A percentile compares a stretch with the other conserved stretches of the same genome.
phyloP scores from a whole-genome alignment of 129 eudicot genomes.

The Centrapalus pauciflorus region DNA sequence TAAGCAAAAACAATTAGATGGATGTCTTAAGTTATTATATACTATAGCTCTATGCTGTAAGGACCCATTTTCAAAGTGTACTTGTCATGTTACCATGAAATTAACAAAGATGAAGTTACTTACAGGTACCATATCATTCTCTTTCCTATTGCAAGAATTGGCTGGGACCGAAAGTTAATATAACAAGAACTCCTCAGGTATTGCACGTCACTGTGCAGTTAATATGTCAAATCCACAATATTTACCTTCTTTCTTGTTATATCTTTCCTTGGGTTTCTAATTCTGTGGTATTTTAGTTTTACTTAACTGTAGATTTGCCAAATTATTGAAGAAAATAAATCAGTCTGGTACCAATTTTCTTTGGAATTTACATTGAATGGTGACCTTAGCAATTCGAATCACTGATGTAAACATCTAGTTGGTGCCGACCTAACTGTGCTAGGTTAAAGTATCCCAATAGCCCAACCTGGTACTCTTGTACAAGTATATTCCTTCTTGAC shows the following conservation, averaged over 20 bases:
- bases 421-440: neutral
- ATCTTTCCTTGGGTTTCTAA: neutral
- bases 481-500: too few relatives aligned
- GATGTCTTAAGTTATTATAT: neutral
- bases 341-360: neutral
- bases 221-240: neutral
- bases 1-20: slow-evolving; percentile 30
- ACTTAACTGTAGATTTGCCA: neutral
- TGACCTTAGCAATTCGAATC: neutral
- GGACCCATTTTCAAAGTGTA: neutral
- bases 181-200: slow-evolving; percentile 99
- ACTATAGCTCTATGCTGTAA: neutral
- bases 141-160: slow-evolving; percentile 98
- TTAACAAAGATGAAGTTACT: slow-evolving; percentile 9
- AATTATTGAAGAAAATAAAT: neutral
- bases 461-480: neutral
- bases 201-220: neutral
- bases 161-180: slow-evolving; percentile 90
- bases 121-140: slow-evolving; percentile 86
- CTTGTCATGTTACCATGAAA: slow-evolving; percentile 2
- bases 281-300: neutral
- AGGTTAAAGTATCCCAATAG: neutral
- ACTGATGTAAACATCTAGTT: neutral
- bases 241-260: slow-evolving; percentile 4
- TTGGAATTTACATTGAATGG: neutral